Conservation (phyloP, 495 filamentous ascomycete species). For the Daldinia vernicosa region DNA sequence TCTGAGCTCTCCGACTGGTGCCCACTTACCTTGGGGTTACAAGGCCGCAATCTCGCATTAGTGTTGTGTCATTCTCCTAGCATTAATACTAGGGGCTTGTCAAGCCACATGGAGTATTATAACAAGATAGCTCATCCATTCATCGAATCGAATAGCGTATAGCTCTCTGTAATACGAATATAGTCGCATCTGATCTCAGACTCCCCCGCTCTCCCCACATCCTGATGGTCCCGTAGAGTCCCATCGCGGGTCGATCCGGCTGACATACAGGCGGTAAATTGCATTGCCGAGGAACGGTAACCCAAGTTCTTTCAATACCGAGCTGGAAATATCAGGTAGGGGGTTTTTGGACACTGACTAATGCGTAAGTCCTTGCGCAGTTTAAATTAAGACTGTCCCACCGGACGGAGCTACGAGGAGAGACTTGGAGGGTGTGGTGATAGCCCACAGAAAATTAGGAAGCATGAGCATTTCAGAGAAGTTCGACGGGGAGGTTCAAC, state of each 20-base stretch:
- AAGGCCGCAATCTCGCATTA: constrained; percentile 2
- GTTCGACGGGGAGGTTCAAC: constrained; percentile 25
- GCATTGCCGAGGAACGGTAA: constrained; percentile 20
- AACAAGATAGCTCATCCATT: background rate
- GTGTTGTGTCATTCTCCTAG: background rate
- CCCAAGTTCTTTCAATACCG: constrained; percentile 14
- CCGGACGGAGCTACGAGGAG: background rate
- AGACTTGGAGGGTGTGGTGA: background rate
- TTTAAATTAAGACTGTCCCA: background rate
- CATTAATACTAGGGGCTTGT: background rate
- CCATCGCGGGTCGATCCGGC: constrained; percentile 18
- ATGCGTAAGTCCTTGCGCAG: background rate
- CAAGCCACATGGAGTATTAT: constrained; percentile 11
- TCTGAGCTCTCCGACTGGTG: constrained; percentile 10
- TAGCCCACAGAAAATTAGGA: constrained; percentile 8
- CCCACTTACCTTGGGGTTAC: constrained; percentile 9
- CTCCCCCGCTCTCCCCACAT: constrained; percentile 25
- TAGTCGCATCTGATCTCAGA: constrained; percentile 5
- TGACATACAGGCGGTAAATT: constrained; percentile 3
- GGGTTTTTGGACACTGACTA: background rate
- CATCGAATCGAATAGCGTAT: constrained; percentile 10
- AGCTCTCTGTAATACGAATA: background rate
- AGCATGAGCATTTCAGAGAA: constrained; percentile 9
- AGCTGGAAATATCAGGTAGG: background rate
- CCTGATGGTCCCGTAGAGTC: constrained; percentile 13